Evolutionary conservation across 768 basidiomycete genomes (phyloP).

Genomic region (Tulasnella sp.): DNA sequence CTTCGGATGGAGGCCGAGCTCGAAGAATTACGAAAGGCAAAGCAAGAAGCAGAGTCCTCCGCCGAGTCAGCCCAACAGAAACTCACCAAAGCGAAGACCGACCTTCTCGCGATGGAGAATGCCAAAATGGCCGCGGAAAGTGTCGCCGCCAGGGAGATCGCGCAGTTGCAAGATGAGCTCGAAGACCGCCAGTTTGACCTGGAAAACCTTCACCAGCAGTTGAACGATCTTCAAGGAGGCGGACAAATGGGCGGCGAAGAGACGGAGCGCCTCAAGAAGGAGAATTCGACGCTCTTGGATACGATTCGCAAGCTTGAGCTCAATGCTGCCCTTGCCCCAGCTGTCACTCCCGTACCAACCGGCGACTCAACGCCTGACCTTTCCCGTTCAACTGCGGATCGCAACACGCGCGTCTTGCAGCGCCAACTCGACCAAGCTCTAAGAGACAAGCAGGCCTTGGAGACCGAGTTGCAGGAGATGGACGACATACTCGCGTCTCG

Average conservation of each 20-base stretch:
- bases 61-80: neutral
- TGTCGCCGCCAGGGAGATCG: constrained; percentile 17
- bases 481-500: neutral
- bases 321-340: constrained; percentile 9
- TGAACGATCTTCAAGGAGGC: neutral
- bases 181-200: constrained; percentile 14
- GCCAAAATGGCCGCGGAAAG: constrained; percentile 18
- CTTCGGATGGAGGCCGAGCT: constrained; percentile 15
- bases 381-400: neutral
- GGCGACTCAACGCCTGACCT: neutral
- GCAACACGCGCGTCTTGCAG: neutral
- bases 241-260: neutral
- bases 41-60: neutral
- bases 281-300: neutral
- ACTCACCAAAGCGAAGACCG: constrained; percentile 6
- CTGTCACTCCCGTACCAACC: neutral
- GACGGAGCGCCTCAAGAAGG: neutral
- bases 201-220: constrained; percentile 6
- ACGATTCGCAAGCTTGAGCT: constrained; percentile 10
- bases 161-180: constrained; percentile 14
- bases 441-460: constrained; percentile 3
- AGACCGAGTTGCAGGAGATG: constrained; percentile 4
- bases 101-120: constrained; percentile 21
- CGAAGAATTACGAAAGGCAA: constrained; percentile 9
- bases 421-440: neutral